Evolutionary conservation across 139 green algal genomes (phyloP).

Genomic region (Limnomonas spitsbergensis): DNA sequence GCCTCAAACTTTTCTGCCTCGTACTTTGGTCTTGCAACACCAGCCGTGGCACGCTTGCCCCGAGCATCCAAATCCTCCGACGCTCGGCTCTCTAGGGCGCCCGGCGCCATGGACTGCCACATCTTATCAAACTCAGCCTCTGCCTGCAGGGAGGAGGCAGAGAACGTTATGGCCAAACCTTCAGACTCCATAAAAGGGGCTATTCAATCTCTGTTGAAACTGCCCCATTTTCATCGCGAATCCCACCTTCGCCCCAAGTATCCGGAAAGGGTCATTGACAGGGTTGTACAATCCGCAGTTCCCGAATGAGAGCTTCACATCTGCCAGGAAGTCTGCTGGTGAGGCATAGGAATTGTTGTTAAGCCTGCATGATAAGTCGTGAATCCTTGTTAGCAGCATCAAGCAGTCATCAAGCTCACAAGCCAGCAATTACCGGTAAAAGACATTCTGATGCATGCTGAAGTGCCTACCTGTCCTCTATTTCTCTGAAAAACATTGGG

Average conservation of each 20-base stretch:
- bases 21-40: neutral
- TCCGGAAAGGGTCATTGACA: neutral
- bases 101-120: conserved; percentile 2
- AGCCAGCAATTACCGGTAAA: too few species aligned
- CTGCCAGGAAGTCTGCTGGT: conserved; percentile 9
- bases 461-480: too few species aligned
- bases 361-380: too few species aligned
- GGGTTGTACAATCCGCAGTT: conserved; percentile 14
- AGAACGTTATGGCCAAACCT: too few species aligned
- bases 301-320: neutral
- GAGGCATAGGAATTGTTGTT: too few species aligned
- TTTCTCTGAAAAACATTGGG: conserved; percentile 19
- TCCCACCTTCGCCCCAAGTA: neutral
- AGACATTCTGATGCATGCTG: too few species aligned
- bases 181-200: too few species aligned
- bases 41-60: conserved; percentile 1
- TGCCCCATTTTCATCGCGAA: neutral
- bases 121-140: neutral
- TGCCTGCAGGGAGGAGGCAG: neutral
- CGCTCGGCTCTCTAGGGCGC: neutral
- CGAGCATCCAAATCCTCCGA: neutral
- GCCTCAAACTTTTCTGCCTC: conserved; percentile 2
- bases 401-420: too few species aligned
- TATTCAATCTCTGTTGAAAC: too few species aligned
- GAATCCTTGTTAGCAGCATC: too few species aligned